phyloP scores from a whole-genome alignment of 208 protist genomes.

The Leishmania arabica region DNA sequence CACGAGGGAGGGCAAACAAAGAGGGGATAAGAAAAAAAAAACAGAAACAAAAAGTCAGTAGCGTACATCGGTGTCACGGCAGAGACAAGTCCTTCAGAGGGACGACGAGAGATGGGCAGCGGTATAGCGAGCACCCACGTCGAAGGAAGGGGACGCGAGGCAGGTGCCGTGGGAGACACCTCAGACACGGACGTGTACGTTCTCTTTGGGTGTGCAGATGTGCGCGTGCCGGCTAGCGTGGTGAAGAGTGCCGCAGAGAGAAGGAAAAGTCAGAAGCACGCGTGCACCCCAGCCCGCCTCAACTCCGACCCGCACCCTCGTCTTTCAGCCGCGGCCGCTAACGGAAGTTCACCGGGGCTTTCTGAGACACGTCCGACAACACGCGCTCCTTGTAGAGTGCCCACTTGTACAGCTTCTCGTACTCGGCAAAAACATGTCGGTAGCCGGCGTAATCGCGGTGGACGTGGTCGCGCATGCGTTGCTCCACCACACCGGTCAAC shows the following conservation, averaged over 20 bases:
- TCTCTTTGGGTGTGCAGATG: neutral
- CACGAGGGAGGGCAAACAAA: too few relatives aligned
- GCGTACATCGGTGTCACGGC: neutral
- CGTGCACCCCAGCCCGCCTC: neutral
- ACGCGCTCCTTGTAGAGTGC: conserved; percentile 39
- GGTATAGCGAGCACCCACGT: neutral
- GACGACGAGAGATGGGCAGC: neutral
- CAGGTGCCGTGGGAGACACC: neutral
- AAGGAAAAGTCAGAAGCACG: neutral
- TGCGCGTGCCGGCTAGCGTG: neutral
- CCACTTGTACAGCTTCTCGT: conserved; percentile 54
- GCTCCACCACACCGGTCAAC: conserved; percentile 13
- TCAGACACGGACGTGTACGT: neutral
- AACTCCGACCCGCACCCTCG: neutral
- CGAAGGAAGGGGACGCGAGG: neutral
- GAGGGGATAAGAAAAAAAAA: neutral
- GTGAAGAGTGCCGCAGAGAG: neutral
- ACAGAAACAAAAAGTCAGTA: neutral
- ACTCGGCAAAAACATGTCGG: conserved; percentile 35
- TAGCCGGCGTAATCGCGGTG: conserved; percentile 35
- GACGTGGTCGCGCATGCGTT: conserved; percentile 33
- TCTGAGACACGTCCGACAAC: conserved; percentile 29
- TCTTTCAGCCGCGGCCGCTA: neutral
- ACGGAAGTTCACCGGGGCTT: conserved; percentile 8
- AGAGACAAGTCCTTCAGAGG: neutral